Conservation (phyloP, 371 early-diverging fungal species). For the Chytridiales sp. region DNA sequence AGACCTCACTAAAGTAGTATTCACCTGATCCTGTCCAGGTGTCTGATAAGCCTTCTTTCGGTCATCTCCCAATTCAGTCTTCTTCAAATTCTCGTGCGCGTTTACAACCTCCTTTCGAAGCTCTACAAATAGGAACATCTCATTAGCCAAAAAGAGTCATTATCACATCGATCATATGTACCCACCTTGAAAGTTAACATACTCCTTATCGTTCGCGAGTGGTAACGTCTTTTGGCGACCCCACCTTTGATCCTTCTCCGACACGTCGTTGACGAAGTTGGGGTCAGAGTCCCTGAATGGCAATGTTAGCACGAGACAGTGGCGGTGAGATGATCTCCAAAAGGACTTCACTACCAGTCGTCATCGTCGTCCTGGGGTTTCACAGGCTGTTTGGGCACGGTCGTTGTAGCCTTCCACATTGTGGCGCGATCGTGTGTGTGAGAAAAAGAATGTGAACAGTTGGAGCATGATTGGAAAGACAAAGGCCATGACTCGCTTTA, state of each 20-base stretch:
- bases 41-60: conserved; percentile 25
- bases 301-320: too few species aligned
- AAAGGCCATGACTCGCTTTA: too few species aligned
- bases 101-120: conserved; percentile 18
- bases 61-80: conserved; percentile 2
- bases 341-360: too few species aligned
- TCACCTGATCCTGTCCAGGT: conserved; percentile 20
- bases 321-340: too few species aligned
- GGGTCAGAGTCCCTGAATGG: conserved; percentile 34
- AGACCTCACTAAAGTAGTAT: too few species aligned
- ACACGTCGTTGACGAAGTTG: conserved; percentile 42
- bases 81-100: conserved; percentile 3
- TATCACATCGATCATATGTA: not conserved
- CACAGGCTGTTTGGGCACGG: too few species aligned
- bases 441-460: too few species aligned
- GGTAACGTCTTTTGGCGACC: conserved; percentile 40
- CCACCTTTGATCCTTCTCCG: conserved; percentile 42
- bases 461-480: too few species aligned
- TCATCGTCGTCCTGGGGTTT: too few species aligned
- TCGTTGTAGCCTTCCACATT: too few species aligned
- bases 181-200: not conserved
- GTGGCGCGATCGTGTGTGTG: too few species aligned
- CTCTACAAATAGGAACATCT: conserved; percentile 1
- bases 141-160: not conserved
- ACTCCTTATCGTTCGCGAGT: not conserved